Conservation (phyloP, 2,329 filamentous ascomycete genomes). For the Penicillium olsonii region DNA sequence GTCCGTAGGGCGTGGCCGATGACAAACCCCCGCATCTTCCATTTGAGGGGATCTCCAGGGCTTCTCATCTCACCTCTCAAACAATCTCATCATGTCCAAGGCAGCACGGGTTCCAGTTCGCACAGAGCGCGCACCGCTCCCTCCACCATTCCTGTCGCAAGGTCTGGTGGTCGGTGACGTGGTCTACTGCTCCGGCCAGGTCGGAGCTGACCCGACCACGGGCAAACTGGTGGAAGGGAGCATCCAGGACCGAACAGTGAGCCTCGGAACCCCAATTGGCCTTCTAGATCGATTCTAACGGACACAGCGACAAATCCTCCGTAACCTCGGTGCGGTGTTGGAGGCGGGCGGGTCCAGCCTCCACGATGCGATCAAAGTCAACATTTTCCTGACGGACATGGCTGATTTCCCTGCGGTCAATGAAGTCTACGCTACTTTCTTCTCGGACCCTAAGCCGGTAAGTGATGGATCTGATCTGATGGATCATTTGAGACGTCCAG, state of each 20-base stretch:
- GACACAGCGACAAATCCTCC: constrained; percentile 48
- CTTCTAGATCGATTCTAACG: background rate
- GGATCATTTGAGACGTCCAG: no score
- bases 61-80: no score
- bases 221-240: constrained; percentile 56
- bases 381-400: constrained; percentile 66
- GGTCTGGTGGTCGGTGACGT: constrained; percentile 62
- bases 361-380: constrained; percentile 64
- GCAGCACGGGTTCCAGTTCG: constrained; percentile 32
- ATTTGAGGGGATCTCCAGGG: no score
- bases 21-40: constrained; percentile 2
- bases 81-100: constrained; percentile 7
- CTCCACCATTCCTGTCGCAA: constrained; percentile 57
- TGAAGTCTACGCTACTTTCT: constrained; percentile 61
- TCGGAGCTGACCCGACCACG: constrained; percentile 58
- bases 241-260: constrained; percentile 56
- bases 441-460: constrained; percentile 30
- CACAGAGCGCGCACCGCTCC: constrained; percentile 49
- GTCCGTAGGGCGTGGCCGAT: background rate
- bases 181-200: constrained; percentile 66
- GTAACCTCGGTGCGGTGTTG: constrained; percentile 61
- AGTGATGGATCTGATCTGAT: no score
- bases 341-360: constrained; percentile 60
- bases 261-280: constrained; percentile 8
- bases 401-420: constrained; percentile 73